Evolutionary conservation across 768 basidiomycete species (phyloP).

Genomic region (Tricholoma saponaceum): DNA sequence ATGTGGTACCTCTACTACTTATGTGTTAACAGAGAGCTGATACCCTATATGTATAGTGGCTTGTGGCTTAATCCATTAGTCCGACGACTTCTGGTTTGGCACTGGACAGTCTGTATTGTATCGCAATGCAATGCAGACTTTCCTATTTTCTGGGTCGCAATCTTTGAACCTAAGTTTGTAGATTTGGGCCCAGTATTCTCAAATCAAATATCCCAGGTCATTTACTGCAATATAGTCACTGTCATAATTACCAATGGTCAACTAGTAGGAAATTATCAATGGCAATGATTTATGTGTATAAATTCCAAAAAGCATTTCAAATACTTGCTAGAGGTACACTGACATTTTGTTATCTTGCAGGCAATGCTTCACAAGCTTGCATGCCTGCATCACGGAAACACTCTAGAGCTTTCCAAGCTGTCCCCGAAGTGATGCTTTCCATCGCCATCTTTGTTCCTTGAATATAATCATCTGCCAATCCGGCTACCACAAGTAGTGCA

Average conservation of each 20-base stretch:
- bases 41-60: too few species aligned
- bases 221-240: neutral
- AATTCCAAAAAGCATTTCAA: neutral
- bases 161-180: neutral
- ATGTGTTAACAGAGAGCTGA: too few species aligned
- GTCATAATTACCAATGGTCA: slow-evolving; percentile 1
- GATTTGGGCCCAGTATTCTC: neutral
- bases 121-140: neutral
- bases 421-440: slow-evolving; percentile 54
- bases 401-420: slow-evolving; percentile 55
- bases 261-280: slow-evolving; percentile 1
- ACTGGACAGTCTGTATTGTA: neutral
- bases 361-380: slow-evolving; percentile 8
- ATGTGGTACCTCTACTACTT: neutral
- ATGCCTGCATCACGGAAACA: slow-evolving; percentile 44
- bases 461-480: slow-evolving; percentile 62
- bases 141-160: neutral
- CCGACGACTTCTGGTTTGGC: neutral
- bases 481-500: slow-evolving; percentile 83
- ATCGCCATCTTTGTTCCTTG: slow-evolving; percentile 70
- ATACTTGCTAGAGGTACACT: neutral
- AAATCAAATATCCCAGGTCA: slow-evolving; percentile 19
- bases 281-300: neutral
- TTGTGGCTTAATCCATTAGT: neutral
- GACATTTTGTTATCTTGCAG: neutral